Base-by-base conservation (phyloP, 805 yeast genomes). In the Wickerhamomyces rabaulensis region DNA sequence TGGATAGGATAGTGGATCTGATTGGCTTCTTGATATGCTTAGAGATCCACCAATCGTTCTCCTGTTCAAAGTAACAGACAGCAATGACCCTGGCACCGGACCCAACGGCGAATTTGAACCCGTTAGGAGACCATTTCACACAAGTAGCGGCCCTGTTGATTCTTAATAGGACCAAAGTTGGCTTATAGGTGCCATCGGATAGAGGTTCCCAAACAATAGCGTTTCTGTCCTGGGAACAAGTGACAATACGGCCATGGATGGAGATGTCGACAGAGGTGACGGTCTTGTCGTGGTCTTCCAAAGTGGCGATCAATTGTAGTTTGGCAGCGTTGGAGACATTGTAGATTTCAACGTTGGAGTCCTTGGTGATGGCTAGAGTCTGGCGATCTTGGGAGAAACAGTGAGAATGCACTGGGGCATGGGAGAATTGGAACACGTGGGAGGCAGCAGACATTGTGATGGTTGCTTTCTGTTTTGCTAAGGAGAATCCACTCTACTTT, bases 41-140 rank as follows among this genome's bases (percentile, higher is more conserved):
- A 13, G 98, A 88, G 43, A 94, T 91, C 99, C 99, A 94, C 99
- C 99, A 94, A 65, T 94, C 96, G 65, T 92, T 94, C 59, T 90
- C 97, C 52, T 76, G 86, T 69, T 94, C 99, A 64, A 86, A 94
- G 70, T 91, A 94, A 71, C 99, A 94, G 42, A 94, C 87, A 9
- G 98, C 97, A 66, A 94, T 84, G 52, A 87, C 85, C 50, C 98
- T 75, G 40, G 96, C 97, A 41, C 96, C 89, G 3, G 96, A 87
- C 1, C 97, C 99, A 41, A 92, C 98, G 1, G 99, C 99, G 68
- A 94, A 94, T 71, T 94, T 94, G 61, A 70, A 71, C n/a, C 97
- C 98, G 56, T 78, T 80, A 19, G 98, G 97, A 9, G 96, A 86
- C 99, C 99, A 94, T 56, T 81, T 78, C 43, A 90, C 96, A 56